phyloP scores from a whole-genome alignment of 306 rosid genomes.

The Astragalus glycyphyllos region DNA sequence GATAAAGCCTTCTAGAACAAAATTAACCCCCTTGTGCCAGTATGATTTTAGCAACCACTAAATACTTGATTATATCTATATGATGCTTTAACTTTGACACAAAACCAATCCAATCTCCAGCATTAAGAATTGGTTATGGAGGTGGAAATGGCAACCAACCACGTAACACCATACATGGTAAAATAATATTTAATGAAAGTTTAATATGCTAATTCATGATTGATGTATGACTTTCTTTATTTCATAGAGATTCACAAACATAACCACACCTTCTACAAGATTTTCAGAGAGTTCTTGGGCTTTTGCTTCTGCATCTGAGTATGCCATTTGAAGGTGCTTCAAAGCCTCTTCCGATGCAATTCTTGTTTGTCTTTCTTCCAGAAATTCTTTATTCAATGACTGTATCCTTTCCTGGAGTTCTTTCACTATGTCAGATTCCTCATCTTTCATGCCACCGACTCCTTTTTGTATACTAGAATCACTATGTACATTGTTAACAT shows the following conservation, averaged over 20 bases:
- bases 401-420: slow-evolving; percentile 65
- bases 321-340: slow-evolving; percentile 75
- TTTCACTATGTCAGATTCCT: slow-evolving; percentile 52
- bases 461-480: slow-evolving; percentile 43
- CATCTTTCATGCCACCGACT: slow-evolving; percentile 46
- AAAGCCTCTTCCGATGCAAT: slow-evolving; percentile 86
- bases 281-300: slow-evolving; percentile 77
- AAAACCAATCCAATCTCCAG: slow-evolving; percentile 35
- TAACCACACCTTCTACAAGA: slow-evolving; percentile 80
- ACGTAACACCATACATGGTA: slow-evolving; percentile 21
- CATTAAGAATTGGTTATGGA: slow-evolving; percentile 34
- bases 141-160: slow-evolving; percentile 19
- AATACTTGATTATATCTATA: slow-evolving; percentile 13
- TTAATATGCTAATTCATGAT: slow-evolving; percentile 20
- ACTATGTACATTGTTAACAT: slow-evolving; percentile 41
- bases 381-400: slow-evolving; percentile 63
- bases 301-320: slow-evolving; percentile 81
- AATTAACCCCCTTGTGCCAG: slow-evolving; percentile 12
- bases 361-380: slow-evolving; percentile 84
- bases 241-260: slow-evolving; percentile 24
- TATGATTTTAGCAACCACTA: slow-evolving; percentile 16
- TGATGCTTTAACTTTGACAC: slow-evolving; percentile 29
- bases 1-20: slow-evolving; percentile 29
- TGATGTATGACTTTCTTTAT: slow-evolving; percentile 25
- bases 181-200: slow-evolving; percentile 21